Conservation (phyloP, 768 basidiomycete species). For the Tricholoma furcatifolium region DNA sequence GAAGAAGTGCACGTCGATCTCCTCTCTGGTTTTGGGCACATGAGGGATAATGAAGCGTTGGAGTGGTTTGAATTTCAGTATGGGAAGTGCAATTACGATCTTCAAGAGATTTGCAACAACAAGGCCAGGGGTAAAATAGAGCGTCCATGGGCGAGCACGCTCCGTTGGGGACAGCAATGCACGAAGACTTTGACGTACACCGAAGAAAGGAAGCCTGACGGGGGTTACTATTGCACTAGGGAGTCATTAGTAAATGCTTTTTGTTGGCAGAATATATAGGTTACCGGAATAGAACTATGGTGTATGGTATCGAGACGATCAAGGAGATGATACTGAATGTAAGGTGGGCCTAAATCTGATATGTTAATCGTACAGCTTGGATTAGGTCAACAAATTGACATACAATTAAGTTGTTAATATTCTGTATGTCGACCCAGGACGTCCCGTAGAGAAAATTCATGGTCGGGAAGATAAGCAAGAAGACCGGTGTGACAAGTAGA, state of each 20-base stretch:
- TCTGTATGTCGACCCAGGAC: no score
- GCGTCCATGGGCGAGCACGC: constrained; percentile 68
- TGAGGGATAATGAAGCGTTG: constrained; percentile 2
- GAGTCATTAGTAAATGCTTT: constrained; percentile 2
- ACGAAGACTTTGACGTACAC: constrained; percentile 57
- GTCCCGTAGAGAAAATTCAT: no score
- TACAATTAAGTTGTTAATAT: neutral
- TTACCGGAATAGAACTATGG: constrained; percentile 11
- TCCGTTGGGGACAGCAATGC: constrained; percentile 77
- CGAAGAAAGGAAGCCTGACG: constrained; percentile 64
- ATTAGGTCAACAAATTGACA: neutral
- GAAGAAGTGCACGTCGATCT: neutral
- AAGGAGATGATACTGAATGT: neutral
- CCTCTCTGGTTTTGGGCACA: neutral
- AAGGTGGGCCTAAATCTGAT: neutral
- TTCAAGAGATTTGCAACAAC: constrained; percentile 54
- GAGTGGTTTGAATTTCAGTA: neutral
- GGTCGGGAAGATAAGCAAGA: no score
- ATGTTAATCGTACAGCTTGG: neutral
- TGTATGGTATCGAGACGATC: constrained; percentile 7
- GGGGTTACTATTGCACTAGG: constrained; percentile 78
- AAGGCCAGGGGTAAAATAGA: constrained; percentile 76
- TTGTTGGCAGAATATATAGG: neutral
- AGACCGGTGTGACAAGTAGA: no score
- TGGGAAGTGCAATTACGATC: constrained; percentile 33